Evolutionary conservation across 2,329 filamentous ascomycete species (phyloP).

Genomic region (Fusarium burgessii): DNA sequence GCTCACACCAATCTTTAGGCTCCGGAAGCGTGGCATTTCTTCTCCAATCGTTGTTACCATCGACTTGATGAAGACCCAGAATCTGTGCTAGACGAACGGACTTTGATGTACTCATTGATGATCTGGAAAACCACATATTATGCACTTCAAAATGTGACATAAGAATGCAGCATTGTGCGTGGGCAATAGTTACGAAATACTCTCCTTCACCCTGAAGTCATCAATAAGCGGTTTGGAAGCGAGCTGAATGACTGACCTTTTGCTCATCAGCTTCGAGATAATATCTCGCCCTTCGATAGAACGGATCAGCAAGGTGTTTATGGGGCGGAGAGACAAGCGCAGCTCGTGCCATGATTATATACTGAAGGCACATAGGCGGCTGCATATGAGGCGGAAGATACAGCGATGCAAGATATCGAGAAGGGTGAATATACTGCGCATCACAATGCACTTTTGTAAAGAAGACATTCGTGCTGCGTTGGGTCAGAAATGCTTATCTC

Average conservation of each 20-base stretch:
- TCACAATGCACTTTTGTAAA: constrained; percentile 32
- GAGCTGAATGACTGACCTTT: constrained; percentile 17
- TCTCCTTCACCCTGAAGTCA: constrained; percentile 38
- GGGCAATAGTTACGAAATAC: constrained; percentile 66
- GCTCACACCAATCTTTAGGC: constrained; percentile 81
- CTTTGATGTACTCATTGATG: constrained; percentile 82
- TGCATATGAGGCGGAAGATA: constrained; percentile 45
- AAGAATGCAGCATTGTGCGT: constrained; percentile 82
- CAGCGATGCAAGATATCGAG: constrained; percentile 40
- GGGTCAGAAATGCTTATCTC: not conserved
- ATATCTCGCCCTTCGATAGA: constrained; percentile 39
- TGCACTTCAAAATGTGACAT: constrained; percentile 83
- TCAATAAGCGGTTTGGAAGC: not conserved
- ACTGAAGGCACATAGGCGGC: constrained; percentile 45
- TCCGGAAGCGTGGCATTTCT: constrained; percentile 79
- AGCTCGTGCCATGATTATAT: constrained; percentile 39
- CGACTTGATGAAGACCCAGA: constrained; percentile 82
- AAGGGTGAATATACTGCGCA: constrained; percentile 35
- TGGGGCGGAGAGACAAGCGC: constrained; percentile 26
- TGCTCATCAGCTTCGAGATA: constrained; percentile 44
- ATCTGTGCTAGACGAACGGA: constrained; percentile 78
- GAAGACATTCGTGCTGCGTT: constrained; percentile 34
- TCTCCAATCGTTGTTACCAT: constrained; percentile 65
- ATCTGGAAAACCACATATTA: constrained; percentile 82
- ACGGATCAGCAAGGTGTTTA: constrained; percentile 29